Conservation (phyloP, 2,329 filamentous ascomycete species). For the Aureobasidium zeae region DNA sequence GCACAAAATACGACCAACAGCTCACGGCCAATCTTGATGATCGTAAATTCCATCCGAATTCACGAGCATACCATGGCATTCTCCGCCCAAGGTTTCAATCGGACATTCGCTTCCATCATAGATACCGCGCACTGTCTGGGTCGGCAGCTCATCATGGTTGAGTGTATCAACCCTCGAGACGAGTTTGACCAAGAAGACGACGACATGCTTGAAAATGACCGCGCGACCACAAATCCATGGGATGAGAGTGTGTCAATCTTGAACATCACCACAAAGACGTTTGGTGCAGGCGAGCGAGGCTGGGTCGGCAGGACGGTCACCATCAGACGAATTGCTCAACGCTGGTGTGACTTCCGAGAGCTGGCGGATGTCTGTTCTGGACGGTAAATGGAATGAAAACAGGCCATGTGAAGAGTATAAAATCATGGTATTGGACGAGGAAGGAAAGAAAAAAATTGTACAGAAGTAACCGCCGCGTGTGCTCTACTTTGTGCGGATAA, state of each 20-base stretch:
- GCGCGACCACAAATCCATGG: conserved; percentile 29
- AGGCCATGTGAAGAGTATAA: no score
- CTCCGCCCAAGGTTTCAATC: conserved; percentile 62
- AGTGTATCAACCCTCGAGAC: conserved; percentile 25
- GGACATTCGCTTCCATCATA: conserved; percentile 52
- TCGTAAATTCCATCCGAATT: conserved; percentile 56
- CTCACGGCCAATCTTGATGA: conserved; percentile 41
- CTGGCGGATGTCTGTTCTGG: conserved; percentile 3
- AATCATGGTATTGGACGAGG: conserved; percentile 14
- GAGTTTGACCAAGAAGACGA: conserved; percentile 8
- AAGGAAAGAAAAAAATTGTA: conserved; percentile 11
- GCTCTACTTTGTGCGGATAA: conserved; percentile 64
- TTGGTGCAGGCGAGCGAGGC: conserved; percentile 31
- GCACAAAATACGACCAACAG: background rate
- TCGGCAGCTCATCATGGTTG: conserved; percentile 34
- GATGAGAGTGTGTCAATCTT: conserved; percentile 39
- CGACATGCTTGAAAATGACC: conserved; percentile 5
- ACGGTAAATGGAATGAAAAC: background rate
- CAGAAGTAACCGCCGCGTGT: conserved; percentile 8
- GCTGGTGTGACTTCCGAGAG: conserved; percentile 35
- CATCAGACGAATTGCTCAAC: conserved; percentile 33
- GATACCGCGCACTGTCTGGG: conserved; percentile 44
- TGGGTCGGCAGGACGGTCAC: conserved; percentile 43
- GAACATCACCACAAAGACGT: conserved; percentile 37
- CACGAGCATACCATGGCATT: conserved; percentile 63